phyloP scores from a whole-genome alignment of 75 land plant species.

The Adiantum capillusveneris region DNA sequence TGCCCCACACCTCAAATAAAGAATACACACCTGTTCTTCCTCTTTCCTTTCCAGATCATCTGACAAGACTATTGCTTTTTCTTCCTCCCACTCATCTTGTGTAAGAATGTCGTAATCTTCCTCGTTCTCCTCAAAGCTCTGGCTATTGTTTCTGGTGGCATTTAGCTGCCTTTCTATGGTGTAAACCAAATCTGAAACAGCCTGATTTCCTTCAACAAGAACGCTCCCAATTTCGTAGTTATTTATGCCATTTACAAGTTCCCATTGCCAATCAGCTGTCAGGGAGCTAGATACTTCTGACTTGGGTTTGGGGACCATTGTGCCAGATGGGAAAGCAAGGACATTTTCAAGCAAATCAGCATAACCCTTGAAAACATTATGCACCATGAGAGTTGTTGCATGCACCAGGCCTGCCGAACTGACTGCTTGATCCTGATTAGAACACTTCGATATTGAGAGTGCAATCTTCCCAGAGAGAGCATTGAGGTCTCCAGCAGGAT shows the following conservation, averaged over 20 bases:
- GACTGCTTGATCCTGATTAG: slow-evolving; percentile 22
- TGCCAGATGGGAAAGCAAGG: slow-evolving; percentile 74
- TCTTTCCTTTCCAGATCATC: slow-evolving; percentile 12
- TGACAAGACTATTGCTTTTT: background rate
- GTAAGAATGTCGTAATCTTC: slow-evolving; percentile 1
- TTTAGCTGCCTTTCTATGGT: background rate
- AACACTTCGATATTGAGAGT: slow-evolving; percentile 30
- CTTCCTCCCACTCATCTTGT: slow-evolving; percentile 17
- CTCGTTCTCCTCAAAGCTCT: background rate
- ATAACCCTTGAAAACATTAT: slow-evolving; percentile 51
- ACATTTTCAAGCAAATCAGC: slow-evolving; percentile 65
- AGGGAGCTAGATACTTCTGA: slow-evolving; percentile 22
- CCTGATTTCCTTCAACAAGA: too few species aligned
- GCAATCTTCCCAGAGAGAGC: slow-evolving; percentile 30
- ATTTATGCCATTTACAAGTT: slow-evolving; percentile 21
- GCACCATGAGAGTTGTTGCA: slow-evolving; percentile 54
- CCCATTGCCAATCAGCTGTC: slow-evolving; percentile 65
- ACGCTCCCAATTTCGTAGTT: background rate
- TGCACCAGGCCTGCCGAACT: slow-evolving; percentile 44
- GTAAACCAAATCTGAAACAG: background rate
- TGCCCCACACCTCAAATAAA: too few species aligned
- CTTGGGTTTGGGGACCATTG: slow-evolving; percentile 39
- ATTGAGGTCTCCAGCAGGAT: slow-evolving; percentile 36
- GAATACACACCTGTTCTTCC: slow-evolving; percentile 28
- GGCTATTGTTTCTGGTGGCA: background rate